A percentile compares a stretch with the other conserved stretches of the same genome.
Conservation (phyloP, 371 early-diverging fungal genomes). For the Actinomortierella wolfii region DNA sequence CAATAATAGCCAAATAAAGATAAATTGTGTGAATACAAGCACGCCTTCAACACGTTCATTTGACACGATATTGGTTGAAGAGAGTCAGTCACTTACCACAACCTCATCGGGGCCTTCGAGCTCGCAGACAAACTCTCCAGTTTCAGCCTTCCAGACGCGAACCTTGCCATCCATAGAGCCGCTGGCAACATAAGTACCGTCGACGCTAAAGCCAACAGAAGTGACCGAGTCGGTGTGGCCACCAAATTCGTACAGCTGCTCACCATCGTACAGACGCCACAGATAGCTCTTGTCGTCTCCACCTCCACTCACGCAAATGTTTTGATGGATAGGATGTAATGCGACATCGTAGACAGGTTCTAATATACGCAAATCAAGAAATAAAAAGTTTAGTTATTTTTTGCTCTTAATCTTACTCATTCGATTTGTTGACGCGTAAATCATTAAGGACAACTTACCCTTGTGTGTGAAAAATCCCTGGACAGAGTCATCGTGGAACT, state of each 20-base stretch:
- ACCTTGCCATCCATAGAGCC: slow-evolving; percentile 97
- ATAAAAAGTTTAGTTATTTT: neutral
- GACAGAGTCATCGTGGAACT: slow-evolving; percentile 86
- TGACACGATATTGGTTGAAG: neutral
- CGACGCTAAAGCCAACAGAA: slow-evolving; percentile 80
- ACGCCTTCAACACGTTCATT: neutral
- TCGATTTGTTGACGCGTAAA: neutral
- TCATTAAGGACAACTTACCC: slow-evolving; percentile 48
- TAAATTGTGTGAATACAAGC: slow-evolving; percentile 3
- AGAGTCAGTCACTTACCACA: slow-evolving; percentile 52
- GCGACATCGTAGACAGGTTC: slow-evolving; percentile 90
- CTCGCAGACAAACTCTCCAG: slow-evolving; percentile 61
- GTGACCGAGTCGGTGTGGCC: slow-evolving; percentile 91
- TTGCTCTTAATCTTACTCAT: neutral
- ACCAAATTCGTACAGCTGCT: slow-evolving; percentile 62
- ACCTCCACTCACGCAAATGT: slow-evolving; percentile 81
- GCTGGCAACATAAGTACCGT: slow-evolving; percentile 87
- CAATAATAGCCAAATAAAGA: slow-evolving; percentile 3
- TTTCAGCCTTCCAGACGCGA: slow-evolving; percentile 76
- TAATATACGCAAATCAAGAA: slow-evolving; percentile 16
- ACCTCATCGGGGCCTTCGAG: slow-evolving; percentile 95
- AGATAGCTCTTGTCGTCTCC: slow-evolving; percentile 93
- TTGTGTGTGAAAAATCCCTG: slow-evolving; percentile 93
- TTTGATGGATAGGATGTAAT: slow-evolving; percentile 77
- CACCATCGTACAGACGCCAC: slow-evolving; percentile 89